Base-by-base conservation (phyloP, 208 protist genomes). In the Leishmania martiniquensis region DNA sequence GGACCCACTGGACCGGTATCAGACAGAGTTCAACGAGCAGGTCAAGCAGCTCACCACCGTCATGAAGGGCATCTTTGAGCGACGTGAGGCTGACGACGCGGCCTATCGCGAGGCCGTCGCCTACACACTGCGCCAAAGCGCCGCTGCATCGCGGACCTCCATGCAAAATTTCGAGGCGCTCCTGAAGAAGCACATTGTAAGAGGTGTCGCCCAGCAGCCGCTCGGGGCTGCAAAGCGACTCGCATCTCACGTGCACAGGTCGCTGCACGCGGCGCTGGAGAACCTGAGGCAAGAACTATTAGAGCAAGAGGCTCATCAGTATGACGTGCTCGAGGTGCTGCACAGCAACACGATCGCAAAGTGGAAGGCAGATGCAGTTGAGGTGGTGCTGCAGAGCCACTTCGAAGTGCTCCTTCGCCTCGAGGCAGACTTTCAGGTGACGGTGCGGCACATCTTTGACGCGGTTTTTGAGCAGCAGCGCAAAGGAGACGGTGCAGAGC, bases 11-110 rank as follows among this genome's bases (percentile, higher is more conserved):
- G 93, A 96, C 39, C 86, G 85, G 34, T 91, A 88, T 70, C 89
- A 94, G 84, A 87, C 66, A 59, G 93, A 96, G 65, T 94, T 96
- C 82, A 92, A 88, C 74, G 93, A 95, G 51, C 93, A 92, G 83
- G 75, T 89, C 4, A 96, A 90, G 87, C 89, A 96, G 73, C 83
- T 96, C 29, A 85, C 89, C 22, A 85, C 93, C 22, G 45, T 88
- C 20, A 96, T 96, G 93, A 91, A 91, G 79, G 79, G 83, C 5
- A 92, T 95, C 52, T 85, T 89, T 49, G 78, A 76, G 34, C 78
- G 84, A 44, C 89, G 93, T 32, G 88, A 95, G 65, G 83, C 80
- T 4, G 93, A 95, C 70, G 93, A 95, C 25, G 65, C 60, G 22
- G 70, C 85, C 7, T 95, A 89, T 76, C 47, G 66, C 44, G n/a